Evolutionary conservation across 1,284 basidiomycete species (phyloP), one percentile per base, ranked within the genome.

Genomic region (Bondarzewia mesenterica): DNA sequence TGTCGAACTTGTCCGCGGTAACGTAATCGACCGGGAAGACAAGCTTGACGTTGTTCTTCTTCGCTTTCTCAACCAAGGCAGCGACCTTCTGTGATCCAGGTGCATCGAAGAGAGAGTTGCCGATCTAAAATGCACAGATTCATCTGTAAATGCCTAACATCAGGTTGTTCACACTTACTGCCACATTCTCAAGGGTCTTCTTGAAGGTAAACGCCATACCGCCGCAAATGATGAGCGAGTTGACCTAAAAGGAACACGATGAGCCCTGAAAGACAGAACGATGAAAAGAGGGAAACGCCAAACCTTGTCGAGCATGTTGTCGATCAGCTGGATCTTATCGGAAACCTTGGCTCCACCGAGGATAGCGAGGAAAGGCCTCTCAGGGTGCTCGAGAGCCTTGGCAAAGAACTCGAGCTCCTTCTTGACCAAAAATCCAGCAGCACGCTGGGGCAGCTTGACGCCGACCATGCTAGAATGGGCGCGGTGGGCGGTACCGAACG

Each of bases 201-300:
- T 96, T 95, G 79, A 99, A 99, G 53, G 95, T 99, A 73, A 97
- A 99, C 43, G 93, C 91, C 95, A 99, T 99, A 42, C 95, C 95
- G 64, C 96, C 96, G 60, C 92, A 91, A 60, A 99, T 91, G 70
- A 99, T 98, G 57, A 99, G 74, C 47, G 88, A 90, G 74, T 99
- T 77, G 69, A 99, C 93, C 87, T 90, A 42, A 45, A n/a, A 35
- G 16, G 15, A 32, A n/a, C 12, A 36, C 43, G 41, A 39, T 50
- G 40, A 53, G 18, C n/a, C n/a, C n/a, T n/a, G n/a, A n/a, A n/a
- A n/a, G 42, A 47, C 46, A 27, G 12, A 20, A 48, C 23, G 48
- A 48, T 25, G 47, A 21, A 18, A 23, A 35, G 15, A 42, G 44
- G 10, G 14, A 49, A 49, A 20, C 18, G 27, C 41, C 35, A 59